phyloP scores from a whole-genome alignment of 495 filamentous ascomycete genomes.

The Penicillium coffeae region DNA sequence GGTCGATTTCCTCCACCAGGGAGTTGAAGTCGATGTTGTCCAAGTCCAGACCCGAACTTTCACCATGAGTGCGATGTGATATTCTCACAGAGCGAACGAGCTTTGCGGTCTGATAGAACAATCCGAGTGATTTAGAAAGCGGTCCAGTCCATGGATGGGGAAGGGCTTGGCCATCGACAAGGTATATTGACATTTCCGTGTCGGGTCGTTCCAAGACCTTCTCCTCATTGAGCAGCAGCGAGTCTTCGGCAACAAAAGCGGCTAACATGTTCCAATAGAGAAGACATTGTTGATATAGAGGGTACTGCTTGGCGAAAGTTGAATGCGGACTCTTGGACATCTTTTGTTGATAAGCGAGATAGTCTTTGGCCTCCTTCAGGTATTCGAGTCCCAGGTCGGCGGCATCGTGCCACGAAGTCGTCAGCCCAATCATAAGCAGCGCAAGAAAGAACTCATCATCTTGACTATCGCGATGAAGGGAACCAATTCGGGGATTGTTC shows the following conservation, averaged over 20 bases:
- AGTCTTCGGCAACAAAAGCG: conserved; percentile 24
- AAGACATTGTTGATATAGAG: conserved; percentile 22
- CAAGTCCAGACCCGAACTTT: conserved; percentile 9
- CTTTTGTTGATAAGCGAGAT: conserved; percentile 15
- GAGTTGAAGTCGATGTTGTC: conserved; percentile 15
- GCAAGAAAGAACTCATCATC: conserved; percentile 26
- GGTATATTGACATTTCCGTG: conserved; percentile 16
- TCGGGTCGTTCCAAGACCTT: conserved; percentile 13
- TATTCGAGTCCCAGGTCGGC: conserved; percentile 20
- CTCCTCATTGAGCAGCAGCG: conserved; percentile 17
- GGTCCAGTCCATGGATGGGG: conserved; percentile 26
- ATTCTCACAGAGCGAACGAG: conserved; percentile 17
- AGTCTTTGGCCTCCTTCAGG: conserved; percentile 21
- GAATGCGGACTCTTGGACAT: conserved; percentile 16
- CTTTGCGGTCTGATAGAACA: conserved; percentile 22
- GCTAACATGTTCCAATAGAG: conserved; percentile 25
- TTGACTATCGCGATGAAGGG: conserved; percentile 13
- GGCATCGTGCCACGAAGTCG: conserved; percentile 22
- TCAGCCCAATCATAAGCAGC: conserved; percentile 23
- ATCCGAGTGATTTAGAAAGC: conserved; percentile 15
- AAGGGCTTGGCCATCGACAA: conserved; percentile 21
- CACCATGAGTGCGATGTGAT: conserved; percentile 8
- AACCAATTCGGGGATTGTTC: conserved; percentile 12
- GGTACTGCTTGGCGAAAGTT: conserved; percentile 22
- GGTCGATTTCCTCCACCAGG: conserved; percentile 19